Evolutionary conservation across 2,329 filamentous ascomycete species (phyloP).

Genomic region (Pleomassaria siparia): DNA sequence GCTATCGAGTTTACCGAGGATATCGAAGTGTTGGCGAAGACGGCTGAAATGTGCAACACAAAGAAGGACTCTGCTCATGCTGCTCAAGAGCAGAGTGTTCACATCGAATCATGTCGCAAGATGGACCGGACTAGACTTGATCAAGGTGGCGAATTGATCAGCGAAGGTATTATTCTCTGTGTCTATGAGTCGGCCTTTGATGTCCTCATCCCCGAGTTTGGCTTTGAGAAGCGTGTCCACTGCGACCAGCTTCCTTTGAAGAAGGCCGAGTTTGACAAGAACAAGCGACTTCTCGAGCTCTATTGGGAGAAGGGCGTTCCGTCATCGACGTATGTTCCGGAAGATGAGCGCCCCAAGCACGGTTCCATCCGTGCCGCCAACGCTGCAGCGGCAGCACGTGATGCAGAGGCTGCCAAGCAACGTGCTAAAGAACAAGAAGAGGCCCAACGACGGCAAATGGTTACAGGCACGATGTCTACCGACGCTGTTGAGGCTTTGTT

Average conservation of each 20-base stretch:
- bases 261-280: conserved; percentile 99
- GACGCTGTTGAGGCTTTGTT: conserved; percentile 95
- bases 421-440: conserved; percentile 86
- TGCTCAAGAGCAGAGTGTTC: conserved; percentile 97
- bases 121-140: conserved; percentile 93
- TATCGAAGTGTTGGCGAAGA: conserved; percentile 84
- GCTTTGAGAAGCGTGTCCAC: conserved; percentile 98
- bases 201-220: conserved; percentile 95
- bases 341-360: conserved; percentile 92
- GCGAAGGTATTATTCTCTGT: conserved; percentile 92
- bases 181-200: conserved; percentile 99
- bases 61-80: conserved; percentile 99
- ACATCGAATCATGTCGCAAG: conserved; percentile 93
- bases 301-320: conserved; percentile 99
- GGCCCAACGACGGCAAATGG: conserved; percentile 87
- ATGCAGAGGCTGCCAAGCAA: conserved; percentile 80
- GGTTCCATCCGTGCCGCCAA: conserved; percentile 72
- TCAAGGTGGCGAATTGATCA: conserved; percentile 86
- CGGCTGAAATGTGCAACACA: conserved; percentile 92
- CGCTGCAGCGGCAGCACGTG: conserved; percentile 72
- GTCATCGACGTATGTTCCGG: conserved; percentile 91
- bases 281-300: conserved; percentile 88
- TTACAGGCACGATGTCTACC: conserved; percentile 90
- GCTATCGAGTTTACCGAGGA: conserved; percentile 86
- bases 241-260: conserved; percentile 96